These are phyloP conservation scores for Taxawa tesnikishii DNA, from an alignment of 2,329 filamentous ascomycete species.

Conservation along the genomic window DNA sequence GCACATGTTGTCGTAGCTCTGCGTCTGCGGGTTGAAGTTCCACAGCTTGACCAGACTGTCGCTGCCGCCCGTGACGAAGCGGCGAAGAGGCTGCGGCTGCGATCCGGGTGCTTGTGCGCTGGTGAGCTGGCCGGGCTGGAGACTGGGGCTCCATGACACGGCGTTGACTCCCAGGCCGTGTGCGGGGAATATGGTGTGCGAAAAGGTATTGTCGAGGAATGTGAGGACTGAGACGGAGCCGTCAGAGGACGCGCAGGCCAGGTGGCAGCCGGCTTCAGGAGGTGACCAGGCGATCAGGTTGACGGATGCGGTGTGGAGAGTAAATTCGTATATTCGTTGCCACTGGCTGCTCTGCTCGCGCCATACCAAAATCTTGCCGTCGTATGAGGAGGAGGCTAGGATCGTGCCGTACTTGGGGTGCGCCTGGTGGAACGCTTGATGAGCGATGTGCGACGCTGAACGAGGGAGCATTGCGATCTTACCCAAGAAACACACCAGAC, in stretches of 20 bases:
- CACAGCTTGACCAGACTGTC: conserved; percentile 93
- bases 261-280: conserved; percentile 85
- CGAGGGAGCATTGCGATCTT: too few species aligned
- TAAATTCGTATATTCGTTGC: conserved; percentile 84
- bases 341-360: conserved; percentile 56
- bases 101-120: conserved; percentile 43
- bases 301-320: conserved; percentile 86
- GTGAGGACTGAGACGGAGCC: conserved; percentile 89
- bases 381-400: conserved; percentile 87
- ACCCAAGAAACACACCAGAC: conserved; percentile 96
- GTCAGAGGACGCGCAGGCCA: conserved; percentile 89
- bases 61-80: conserved; percentile 89
- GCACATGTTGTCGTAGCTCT: conserved; percentile 27
- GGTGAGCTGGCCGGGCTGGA: conserved; percentile 71
- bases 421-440: conserved; percentile 42
- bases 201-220: conserved; percentile 92
- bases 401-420: conserved; percentile 99
- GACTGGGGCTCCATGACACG: conserved; percentile 86
- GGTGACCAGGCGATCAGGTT: conserved; percentile 98
- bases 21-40: conserved; percentile 52
- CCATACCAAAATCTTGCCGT: conserved; percentile 98
- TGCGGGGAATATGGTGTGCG: conserved; percentile 77
- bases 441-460: conserved; percentile 3
- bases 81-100: conserved; percentile 45
- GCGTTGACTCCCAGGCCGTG: conserved; percentile 93